Base-by-base conservation (phyloP, 202 grass and related monocot genomes). In the Carex sylvatica region DNA sequence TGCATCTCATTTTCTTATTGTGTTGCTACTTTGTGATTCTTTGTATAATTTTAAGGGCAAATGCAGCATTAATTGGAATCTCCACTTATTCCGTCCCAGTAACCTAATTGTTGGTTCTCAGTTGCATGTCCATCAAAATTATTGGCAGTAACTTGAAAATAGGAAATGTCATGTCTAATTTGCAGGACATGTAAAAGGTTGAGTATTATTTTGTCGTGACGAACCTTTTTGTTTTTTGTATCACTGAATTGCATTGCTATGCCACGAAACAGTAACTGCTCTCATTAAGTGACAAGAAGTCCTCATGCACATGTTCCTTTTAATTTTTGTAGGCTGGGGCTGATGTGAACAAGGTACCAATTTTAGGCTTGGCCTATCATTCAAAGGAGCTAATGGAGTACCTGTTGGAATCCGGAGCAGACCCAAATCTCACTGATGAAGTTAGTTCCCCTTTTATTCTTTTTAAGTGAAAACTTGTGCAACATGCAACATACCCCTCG, bases 401-500 rank as follows among this genome's bases (percentile, higher is more conserved):
- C 54, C 69, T 89, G 42, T 31, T 92, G 83, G 80, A 89, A 68
- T 66, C 76, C 87, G 90, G 87, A 46, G 90, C 90, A 42, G 69
- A 89, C 16, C 70, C 90, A 44, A 89, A 92, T 70, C 46, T 92
- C 38, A 20, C 42, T 59, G 51, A 87, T 20, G 33, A 72, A 59
- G 90, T 89, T 36, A 8, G 30, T 35, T 15, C 58, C 58, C 19
- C 58, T 8, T 16, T 68, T 36, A n/a, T 68, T 38, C 31, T 16
- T 68, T 68, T 38, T 68, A 16, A 6, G 65, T n/a, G 46, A 49
- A 49, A 13, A 1, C 1, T 36, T 36, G 13, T 16, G 6, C 13
- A 36, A 38, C 36, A 40, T 67, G 14, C 12, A 35, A 67, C 16
- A 68, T 68, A 1, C 35, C 9, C 2, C 15, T 68, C n/a, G 26